These are phyloP conservation scores for Trichosanthes truncata DNA, from an alignment of 306 rosid species.

Conservation along the genomic window DNA sequence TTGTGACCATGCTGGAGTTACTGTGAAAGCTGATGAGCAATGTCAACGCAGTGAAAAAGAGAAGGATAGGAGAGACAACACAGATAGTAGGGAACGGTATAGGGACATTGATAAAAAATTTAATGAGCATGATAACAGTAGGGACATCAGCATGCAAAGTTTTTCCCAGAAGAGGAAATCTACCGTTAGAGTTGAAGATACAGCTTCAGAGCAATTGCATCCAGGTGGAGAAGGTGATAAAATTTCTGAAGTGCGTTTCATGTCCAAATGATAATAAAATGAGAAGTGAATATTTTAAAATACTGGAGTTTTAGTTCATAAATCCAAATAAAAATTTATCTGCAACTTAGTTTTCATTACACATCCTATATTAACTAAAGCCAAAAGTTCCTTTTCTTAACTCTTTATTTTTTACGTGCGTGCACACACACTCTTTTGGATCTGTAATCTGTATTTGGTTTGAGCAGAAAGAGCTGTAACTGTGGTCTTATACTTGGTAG, in stretches of 20 bases:
- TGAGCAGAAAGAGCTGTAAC: not conserved
- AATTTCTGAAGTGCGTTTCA: not conserved
- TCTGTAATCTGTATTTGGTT: not conserved
- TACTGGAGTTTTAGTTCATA: not conserved
- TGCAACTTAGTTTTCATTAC: not conserved
- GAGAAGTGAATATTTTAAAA: not conserved
- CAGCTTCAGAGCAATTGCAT: not conserved
- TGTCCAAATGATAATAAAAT: not conserved
- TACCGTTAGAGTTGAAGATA: constrained; percentile 50
- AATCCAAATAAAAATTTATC: not conserved
- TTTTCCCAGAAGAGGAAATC: constrained; percentile 62
- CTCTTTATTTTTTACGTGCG: not conserved
- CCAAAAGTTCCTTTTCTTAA: not conserved
- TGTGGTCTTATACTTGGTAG: not conserved
- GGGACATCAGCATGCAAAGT: constrained; percentile 49
- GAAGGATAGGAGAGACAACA: constrained; percentile 20
- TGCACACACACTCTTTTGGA: not conserved
- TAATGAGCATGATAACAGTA: constrained; percentile 49
- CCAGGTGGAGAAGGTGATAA: constrained; percentile 9
- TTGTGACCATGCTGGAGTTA: constrained; percentile 59
- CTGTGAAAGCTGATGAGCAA: constrained; percentile 52
- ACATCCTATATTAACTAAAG: not conserved
- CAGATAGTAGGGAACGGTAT: constrained; percentile 48
- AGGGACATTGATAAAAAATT: constrained; percentile 70
- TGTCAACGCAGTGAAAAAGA: constrained; percentile 50